Conservation (phyloP, 768 basidiomycete genomes). For the Phanerochaete sordida region DNA sequence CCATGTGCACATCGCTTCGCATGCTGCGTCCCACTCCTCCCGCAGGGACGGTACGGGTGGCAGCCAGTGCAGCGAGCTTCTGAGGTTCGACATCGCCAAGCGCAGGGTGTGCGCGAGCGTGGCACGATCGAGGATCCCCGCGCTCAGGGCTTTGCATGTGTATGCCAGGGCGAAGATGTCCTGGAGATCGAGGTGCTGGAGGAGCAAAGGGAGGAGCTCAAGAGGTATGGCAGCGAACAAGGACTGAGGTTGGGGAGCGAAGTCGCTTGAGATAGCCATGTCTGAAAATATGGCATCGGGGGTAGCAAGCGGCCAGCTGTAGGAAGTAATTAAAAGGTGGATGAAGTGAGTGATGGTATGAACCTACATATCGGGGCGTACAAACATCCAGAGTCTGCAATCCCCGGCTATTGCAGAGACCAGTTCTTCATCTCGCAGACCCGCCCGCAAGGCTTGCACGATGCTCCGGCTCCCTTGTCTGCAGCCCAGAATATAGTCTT, state of each 20-base stretch:
- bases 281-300: neutral
- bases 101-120: neutral
- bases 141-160: neutral
- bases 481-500: neutral
- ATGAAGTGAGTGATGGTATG: neutral
- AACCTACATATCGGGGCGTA: conserved; percentile 3
- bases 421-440: neutral
- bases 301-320: neutral
- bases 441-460: neutral
- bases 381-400: conserved; percentile 1
- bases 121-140: neutral
- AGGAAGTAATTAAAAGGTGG: neutral
- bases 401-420: neutral
- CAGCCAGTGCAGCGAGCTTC: conserved; percentile 1
- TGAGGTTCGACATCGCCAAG: neutral
- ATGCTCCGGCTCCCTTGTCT: neutral
- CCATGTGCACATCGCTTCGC: neutral
- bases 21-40: neutral
- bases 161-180: neutral
- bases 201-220: neutral
- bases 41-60: neutral
- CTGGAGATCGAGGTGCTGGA: neutral
- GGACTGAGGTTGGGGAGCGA: neutral
- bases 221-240: neutral
- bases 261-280: neutral